Conservation (phyloP, 768 basidiomycete genomes). For the Kwoniella newhampshirensis region DNA sequence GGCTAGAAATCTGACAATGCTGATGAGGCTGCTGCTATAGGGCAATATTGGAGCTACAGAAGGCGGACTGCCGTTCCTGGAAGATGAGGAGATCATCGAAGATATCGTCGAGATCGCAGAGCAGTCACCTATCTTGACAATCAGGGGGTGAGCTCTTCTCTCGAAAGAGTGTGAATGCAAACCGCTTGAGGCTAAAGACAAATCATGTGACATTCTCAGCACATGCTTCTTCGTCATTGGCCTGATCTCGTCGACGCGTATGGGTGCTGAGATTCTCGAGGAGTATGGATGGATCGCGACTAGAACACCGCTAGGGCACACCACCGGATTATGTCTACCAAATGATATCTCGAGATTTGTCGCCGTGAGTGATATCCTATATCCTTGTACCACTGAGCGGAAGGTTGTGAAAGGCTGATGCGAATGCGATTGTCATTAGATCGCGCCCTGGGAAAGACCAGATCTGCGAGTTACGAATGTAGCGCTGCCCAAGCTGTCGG, state of each 20-base stretch:
- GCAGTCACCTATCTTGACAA: constrained; percentile 80
- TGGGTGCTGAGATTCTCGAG: constrained; percentile 88
- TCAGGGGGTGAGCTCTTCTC: constrained; percentile 85
- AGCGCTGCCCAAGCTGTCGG: constrained; percentile 51
- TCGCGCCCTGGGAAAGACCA: constrained; percentile 37
- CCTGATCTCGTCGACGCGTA: constrained; percentile 82
- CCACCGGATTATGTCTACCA: constrained; percentile 89
- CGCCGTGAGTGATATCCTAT: constrained; percentile 60
- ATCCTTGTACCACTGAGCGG: constrained; percentile 6
- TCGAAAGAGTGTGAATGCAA: too few relatives aligned
- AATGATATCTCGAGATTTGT: constrained; percentile 77
- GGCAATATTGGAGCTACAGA: constrained; percentile 90
- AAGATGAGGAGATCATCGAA: constrained; percentile 91
- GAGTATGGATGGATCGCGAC: constrained; percentile 94
- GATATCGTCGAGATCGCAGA: constrained; percentile 87
- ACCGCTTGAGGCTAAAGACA: too few relatives aligned
- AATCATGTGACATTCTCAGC: constrained; percentile 57
- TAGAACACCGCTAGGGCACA: constrained; percentile 74
- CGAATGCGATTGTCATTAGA: constrained; percentile 22
- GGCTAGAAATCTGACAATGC: too few relatives aligned
- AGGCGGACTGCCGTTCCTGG: constrained; percentile 88
- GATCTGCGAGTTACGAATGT: constrained; percentile 5
- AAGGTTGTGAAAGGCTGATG: neutral
- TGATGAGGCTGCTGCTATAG: constrained; percentile 55
- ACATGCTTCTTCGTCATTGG: constrained; percentile 96